Conservation (phyloP, 768 basidiomycete genomes). For the Pulveroboletus sp. region DNA sequence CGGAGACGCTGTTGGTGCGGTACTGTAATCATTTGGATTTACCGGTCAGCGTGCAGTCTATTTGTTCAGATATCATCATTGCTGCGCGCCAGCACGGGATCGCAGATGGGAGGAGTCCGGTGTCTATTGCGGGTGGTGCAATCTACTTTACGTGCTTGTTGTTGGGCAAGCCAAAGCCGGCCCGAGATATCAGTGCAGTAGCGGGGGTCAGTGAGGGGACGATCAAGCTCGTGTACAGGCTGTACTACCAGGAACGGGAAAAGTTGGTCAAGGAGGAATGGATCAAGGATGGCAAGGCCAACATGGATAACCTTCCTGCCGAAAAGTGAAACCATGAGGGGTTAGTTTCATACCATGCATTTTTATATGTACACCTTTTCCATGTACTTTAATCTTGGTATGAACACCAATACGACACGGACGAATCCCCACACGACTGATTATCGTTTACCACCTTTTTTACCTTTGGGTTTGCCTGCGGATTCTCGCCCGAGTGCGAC, state of each 20-base stretch:
- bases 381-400: conserved; percentile 14
- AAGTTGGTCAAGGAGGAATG: conserved; percentile 83
- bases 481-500: conserved; percentile 51
- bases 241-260: conserved; percentile 72
- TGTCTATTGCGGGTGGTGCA: conserved; percentile 97
- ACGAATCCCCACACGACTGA: background rate
- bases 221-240: conserved; percentile 83
- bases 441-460: conserved; percentile 30
- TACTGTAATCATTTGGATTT: conserved; percentile 93
- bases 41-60: conserved; percentile 76
- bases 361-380: conserved; percentile 16
- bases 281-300: conserved; percentile 77
- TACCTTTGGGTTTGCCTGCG: conserved; percentile 23
- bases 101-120: conserved; percentile 91
- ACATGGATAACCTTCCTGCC: conserved; percentile 29
- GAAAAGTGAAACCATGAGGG: conserved; percentile 23
- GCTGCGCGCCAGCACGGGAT: conserved; percentile 81
- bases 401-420: conserved; percentile 3
- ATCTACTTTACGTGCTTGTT: conserved; percentile 91
- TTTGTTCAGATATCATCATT: conserved; percentile 79
- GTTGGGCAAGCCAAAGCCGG: conserved; percentile 69
- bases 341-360: conserved; percentile 11
- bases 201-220: conserved; percentile 96
- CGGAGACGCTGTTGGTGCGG: conserved; percentile 86
- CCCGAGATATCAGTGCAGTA: conserved; percentile 84